Base-by-base conservation (phyloP, 1,284 basidiomycete species). In the Sparassis latifolia region DNA sequence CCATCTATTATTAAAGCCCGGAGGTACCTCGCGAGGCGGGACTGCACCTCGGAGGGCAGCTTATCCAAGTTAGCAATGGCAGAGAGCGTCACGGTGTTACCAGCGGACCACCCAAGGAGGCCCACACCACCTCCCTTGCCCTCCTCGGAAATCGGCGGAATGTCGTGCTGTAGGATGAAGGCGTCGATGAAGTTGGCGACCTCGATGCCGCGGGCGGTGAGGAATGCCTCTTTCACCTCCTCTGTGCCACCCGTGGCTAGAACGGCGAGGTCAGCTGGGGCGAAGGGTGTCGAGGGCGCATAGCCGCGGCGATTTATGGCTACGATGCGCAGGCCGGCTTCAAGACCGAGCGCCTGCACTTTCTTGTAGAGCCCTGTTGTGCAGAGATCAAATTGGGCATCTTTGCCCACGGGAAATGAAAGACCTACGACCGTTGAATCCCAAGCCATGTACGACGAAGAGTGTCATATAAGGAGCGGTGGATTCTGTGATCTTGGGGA, bases 61-160 rank as follows among this genome's bases (percentile, higher is more conserved):
- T 45, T 52, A 29, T 60, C 55, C 4, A 62, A 49, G 47, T 58
- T 56, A 0, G 67, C 60, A 31, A 70, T 52, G 4, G 66, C 56
- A 4, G 68, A 52, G 29, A 63, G 35, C 5, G 62, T 58, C 6
- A 60, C 49, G 2, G 55, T 33, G 39, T 53, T 56, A 0, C 71
- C 73, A 2, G 68, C 41, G 2, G 71, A 73, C 70, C 71, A 74
- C 2, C 70, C 71, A 1, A 70, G 48, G 3, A 74, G 40, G 0
- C 60, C 58, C 10, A 70, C 52, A 0, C 72, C 71, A 1, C 72
- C 71, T 0, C 48, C 40, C 33, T 61, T 56, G 0, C 62, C 55
- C 29, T 66, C 65, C 1, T 43, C 29, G 31, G 63, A 63, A 9
- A 64, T 54, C 0, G 60, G 53, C 5, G 69, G 66, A 9, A 72